A percentile compares a stretch with the other conserved stretches of the same genome.
These are phyloP conservation scores for Yamadazyma insecticola DNA, from an alignment of 805 yeast genomes.

Conservation along the genomic window DNA sequence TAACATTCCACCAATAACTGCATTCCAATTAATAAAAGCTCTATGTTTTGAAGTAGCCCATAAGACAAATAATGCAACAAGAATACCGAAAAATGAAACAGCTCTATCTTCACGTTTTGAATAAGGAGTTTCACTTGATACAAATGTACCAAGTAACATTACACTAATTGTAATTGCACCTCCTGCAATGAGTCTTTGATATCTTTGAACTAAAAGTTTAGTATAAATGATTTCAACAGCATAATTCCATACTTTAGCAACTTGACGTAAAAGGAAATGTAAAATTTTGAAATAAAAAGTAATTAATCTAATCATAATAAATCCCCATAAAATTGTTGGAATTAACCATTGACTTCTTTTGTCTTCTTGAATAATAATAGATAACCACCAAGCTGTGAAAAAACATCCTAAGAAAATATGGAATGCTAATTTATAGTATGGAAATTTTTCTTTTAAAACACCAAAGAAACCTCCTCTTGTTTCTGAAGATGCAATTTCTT, in stretches of 20 bases:
- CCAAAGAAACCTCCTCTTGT: not conserved
- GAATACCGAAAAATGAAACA: conserved; percentile 51
- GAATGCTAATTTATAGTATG: conserved; percentile 7
- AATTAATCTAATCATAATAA: conserved; percentile 47
- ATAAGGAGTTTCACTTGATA: conserved; percentile 42
- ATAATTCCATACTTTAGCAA: conserved; percentile 24
- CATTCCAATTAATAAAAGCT: conserved; percentile 47
- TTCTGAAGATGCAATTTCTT: not conserved
- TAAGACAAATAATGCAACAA: conserved; percentile 42
- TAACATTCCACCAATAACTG: conserved; percentile 56
- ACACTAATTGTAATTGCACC: conserved; percentile 42
- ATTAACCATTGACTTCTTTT: conserved; percentile 52
- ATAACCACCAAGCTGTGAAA: conserved; percentile 56
- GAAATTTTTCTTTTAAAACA: conserved; percentile 4
- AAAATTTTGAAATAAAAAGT: conserved; percentile 42
- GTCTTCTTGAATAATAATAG: conserved; percentile 46
- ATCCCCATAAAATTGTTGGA: conserved; percentile 50
- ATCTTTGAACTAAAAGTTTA: conserved; percentile 36
- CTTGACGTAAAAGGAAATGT: conserved; percentile 16
- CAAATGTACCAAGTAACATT: conserved; percentile 51
- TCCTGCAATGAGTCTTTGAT: conserved; percentile 40
- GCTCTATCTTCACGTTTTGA: conserved; percentile 51
- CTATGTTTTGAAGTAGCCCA: conserved; percentile 45
- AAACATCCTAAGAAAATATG: conserved; percentile 28
- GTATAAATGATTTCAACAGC: conserved; percentile 29